Evolutionary conservation across 1,139 yeast species (phyloP).

Genomic region (Saccharomyces hybrid): DNA sequence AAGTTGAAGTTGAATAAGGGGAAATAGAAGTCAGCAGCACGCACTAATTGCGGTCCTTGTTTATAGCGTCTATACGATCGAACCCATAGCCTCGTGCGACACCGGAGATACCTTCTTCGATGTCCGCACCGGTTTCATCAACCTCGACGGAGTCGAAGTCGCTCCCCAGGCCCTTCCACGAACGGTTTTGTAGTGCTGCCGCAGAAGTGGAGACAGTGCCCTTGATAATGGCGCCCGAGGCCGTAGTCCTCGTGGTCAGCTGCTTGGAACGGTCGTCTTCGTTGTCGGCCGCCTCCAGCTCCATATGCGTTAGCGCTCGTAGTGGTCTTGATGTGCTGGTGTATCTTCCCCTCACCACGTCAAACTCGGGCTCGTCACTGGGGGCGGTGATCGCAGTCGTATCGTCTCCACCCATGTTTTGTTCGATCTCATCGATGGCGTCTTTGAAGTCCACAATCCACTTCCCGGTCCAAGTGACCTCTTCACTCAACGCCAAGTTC

Average conservation of each 20-base stretch:
- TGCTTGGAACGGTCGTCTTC: constrained; percentile 31
- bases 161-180: constrained; percentile 90
- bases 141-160: constrained; percentile 48
- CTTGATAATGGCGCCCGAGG: constrained; percentile 49
- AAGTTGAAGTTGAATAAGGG: too few relatives aligned
- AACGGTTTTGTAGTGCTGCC: constrained; percentile 56
- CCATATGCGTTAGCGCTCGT: constrained; percentile 57
- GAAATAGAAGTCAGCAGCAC: neutral
- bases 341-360: constrained; percentile 78
- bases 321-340: constrained; percentile 68
- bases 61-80: constrained; percentile 17
- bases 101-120: constrained; percentile 80
- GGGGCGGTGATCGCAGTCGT: constrained; percentile 27
- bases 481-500: constrained; percentile 66
- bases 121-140: constrained; percentile 55
- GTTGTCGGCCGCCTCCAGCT: constrained; percentile 36
- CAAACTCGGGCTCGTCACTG: constrained; percentile 65
- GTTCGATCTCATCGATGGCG: constrained; percentile 31
- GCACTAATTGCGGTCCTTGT: neutral
- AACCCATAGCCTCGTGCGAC: constrained; percentile 74
- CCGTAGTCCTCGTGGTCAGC: constrained; percentile 43
- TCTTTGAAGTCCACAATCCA: constrained; percentile 78
- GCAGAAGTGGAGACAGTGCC: constrained; percentile 91
- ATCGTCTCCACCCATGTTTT: constrained; percentile 24
- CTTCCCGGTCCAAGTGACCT: constrained; percentile 81